Evolutionary conservation across 805 yeast genomes (phyloP).

Genomic region (Hanseniaspora occidentalis): DNA sequence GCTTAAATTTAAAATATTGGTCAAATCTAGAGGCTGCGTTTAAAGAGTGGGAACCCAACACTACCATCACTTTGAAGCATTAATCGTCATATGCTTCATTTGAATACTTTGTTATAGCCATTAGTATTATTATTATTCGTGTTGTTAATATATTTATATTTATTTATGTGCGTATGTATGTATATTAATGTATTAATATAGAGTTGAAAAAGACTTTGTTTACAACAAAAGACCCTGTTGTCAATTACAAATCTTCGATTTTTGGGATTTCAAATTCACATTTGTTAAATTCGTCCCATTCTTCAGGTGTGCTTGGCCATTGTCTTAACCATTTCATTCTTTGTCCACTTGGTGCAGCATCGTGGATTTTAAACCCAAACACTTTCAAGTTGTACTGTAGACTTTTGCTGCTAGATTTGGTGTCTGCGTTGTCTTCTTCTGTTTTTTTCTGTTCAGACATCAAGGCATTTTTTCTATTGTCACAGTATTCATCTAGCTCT

Average conservation of each 20-base stretch:
- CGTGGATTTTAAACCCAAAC: conserved; percentile 79
- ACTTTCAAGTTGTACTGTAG: conserved; percentile 56
- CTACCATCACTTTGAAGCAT: conserved; percentile 36
- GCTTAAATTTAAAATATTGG: conserved; percentile 76
- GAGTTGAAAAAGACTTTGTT: neutral
- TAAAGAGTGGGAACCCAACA: conserved; percentile 67
- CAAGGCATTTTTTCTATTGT: conserved; percentile 33
- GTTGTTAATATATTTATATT: conserved; percentile 6
- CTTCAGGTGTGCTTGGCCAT: conserved; percentile 51
- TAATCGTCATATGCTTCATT: too few species aligned
- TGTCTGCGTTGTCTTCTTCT: neutral
- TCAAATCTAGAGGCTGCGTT: conserved; percentile 60
- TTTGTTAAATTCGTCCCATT: conserved; percentile 44
- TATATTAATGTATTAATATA: too few species aligned
- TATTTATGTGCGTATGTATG: conserved; percentile 3
- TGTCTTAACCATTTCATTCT: conserved; percentile 91
- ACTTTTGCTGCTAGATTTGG: conserved; percentile 8
- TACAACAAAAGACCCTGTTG: neutral
- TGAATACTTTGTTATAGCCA: too few species aligned
- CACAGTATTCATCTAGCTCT: conserved; percentile 72
- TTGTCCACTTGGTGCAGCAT: conserved; percentile 69
- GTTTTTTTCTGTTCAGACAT: conserved; percentile 3
- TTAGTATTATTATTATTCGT: neutral
- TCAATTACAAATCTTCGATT: conserved; percentile 3
- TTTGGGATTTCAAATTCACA: conserved; percentile 53